Base-by-base conservation (phyloP, 2,329 filamentous ascomycete genomes). In the Epichloe gansuensis region DNA sequence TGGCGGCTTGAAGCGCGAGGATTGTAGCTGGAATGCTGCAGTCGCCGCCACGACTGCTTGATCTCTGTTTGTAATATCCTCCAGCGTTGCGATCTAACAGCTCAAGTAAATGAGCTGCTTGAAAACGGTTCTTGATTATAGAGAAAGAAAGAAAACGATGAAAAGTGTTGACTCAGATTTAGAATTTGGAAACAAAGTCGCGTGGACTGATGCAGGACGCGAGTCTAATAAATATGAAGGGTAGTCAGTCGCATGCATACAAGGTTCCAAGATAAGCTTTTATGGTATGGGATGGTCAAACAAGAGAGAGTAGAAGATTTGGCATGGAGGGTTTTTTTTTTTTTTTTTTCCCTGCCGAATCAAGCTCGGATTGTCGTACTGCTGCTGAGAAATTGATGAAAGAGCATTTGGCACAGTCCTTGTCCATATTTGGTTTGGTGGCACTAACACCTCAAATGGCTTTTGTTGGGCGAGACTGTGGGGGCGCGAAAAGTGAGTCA, bases 11-110 rank as follows among this genome's bases (percentile, higher is more conserved):
- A 51, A 55, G 13, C 51, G 53, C 27, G 44, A 52, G 8, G 53
- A 49, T 25, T 44, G 49, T 17, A 46, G 49, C 25, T 47, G 50
- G 17, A 51, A 38, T 47, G 50, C 43, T 44, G 51, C 49, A 53
- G 50, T 52, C 51, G 53, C 50, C 53, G 56, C 56, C 53, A 57
- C 49, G 53, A 51, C 54, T 57, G 56, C 54, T 49, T 52, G 45
- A 51, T 34, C 36, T 51, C 13, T 23, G 21, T 27, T 40, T 36
- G 34, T 36, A 40, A 50, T 49, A 42, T 47, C 11, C 54, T 57
- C 56, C 56, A 57, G 56, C 48, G 54, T 57, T 56, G 54, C 54
- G 52, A 50, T 31, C 42, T 51, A 23, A 42, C 49, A 56, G 55
- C 55, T 51, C 55, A 53, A n/a, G 13, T 9, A 13, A 15, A 35